These are phyloP conservation scores for Eutypa lata DNA, from an alignment of 2,329 filamentous ascomycete genomes.

Conservation along the genomic window DNA sequence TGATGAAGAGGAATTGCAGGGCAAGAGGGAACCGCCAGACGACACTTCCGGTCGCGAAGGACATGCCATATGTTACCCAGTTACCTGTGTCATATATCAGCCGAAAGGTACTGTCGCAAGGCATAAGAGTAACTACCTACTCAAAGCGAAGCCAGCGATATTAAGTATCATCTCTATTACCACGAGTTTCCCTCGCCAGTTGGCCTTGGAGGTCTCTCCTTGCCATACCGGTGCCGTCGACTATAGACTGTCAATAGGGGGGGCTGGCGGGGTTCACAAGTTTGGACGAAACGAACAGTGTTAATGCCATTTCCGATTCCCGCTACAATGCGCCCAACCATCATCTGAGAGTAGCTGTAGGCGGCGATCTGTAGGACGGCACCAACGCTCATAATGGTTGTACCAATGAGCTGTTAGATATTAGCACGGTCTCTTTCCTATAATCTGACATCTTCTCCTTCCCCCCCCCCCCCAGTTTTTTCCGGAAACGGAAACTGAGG, in stretches of 20 bases:
- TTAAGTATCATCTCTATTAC: constrained; percentile 30
- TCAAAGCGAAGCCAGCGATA: constrained; percentile 28
- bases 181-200: constrained; percentile 30
- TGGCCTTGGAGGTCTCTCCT: constrained; percentile 32
- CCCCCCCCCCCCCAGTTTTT: neutral
- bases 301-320: constrained; percentile 46
- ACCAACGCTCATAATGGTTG: constrained; percentile 31
- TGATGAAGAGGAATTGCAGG: constrained; percentile 42
- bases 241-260: constrained; percentile 9
- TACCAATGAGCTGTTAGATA: constrained; percentile 20
- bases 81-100: constrained; percentile 19
- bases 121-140: constrained; percentile 2
- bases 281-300: constrained; percentile 13
- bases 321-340: constrained; percentile 41
- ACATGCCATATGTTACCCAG: constrained; percentile 40
- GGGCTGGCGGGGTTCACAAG: neutral
- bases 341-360: constrained; percentile 37
- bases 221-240: constrained; percentile 37
- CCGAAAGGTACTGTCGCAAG: neutral
- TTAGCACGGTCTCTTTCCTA: neutral
- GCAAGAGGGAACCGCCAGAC: constrained; percentile 44
- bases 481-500: neutral
- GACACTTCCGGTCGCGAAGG: constrained; percentile 29
- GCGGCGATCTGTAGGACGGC: constrained; percentile 32
- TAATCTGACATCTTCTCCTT: neutral